Conservation (phyloP, 495 filamentous ascomycete genomes). For the Achaetomiella virescens region DNA sequence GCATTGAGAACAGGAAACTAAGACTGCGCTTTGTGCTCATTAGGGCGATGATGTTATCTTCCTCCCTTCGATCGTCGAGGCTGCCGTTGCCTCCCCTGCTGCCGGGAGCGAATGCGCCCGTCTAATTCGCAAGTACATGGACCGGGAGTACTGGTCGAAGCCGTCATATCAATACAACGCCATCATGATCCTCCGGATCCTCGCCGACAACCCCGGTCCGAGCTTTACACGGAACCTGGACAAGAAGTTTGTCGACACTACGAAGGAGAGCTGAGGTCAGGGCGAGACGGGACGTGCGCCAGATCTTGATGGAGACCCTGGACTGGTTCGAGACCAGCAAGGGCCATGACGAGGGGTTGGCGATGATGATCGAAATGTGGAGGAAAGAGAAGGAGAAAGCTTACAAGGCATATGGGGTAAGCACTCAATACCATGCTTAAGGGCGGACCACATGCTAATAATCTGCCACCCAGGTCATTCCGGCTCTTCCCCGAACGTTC, state of each 20-base stretch:
- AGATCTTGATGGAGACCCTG: constrained; percentile 81
- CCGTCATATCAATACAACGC: constrained; percentile 86
- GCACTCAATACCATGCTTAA: constrained; percentile 4
- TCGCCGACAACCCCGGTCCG: constrained; percentile 83
- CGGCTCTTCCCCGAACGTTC: background rate
- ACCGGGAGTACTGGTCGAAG: constrained; percentile 52
- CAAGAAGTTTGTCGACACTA: constrained; percentile 63
- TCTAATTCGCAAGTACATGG: constrained; percentile 75
- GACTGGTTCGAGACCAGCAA: constrained; percentile 64
- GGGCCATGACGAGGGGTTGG: constrained; percentile 64
- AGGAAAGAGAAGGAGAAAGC: constrained; percentile 71
- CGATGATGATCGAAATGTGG: constrained; percentile 73
- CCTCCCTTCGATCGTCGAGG: constrained; percentile 91
- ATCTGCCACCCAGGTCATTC: background rate
- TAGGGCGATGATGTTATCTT: constrained; percentile 85
- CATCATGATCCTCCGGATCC: constrained; percentile 91
- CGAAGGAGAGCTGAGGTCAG: constrained; percentile 71
- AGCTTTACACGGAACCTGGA: constrained; percentile 86
- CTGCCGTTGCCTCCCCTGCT: constrained; percentile 81
- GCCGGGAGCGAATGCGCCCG: constrained; percentile 74
- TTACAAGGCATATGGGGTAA: constrained; percentile 37
- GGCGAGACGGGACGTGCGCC: constrained; percentile 68
- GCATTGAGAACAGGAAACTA: background rate
- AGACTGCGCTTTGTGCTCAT: background rate
- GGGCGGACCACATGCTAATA: background rate